Base-by-base conservation (phyloP, 495 filamentous ascomycete species). In the Aspergillus nanangensis region DNA sequence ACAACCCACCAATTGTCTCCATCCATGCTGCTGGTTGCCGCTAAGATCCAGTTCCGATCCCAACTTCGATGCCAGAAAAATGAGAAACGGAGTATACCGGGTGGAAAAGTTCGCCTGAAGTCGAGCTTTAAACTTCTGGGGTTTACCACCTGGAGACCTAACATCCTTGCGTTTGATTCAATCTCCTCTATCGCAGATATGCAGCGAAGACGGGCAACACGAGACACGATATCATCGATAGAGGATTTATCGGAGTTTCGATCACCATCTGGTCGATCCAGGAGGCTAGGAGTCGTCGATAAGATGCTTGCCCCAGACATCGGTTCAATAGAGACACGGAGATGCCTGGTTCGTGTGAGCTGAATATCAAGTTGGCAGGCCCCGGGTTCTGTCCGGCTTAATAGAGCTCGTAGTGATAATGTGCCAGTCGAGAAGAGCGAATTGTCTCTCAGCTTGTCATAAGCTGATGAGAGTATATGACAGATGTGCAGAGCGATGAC, bases 1-100 rank as follows among this genome's bases (percentile, higher is more conserved):
- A 86, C 62, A 44, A 90, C 64, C 78, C 83, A 91, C 83, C 87
- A 93, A 22, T 66, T 70, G 62, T 93, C 86, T 31, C 87, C 86
- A 52, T 77, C 77, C 62, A 87, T 74, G 61, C 83, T 84, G 54
- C 85, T 75, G 40, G 75, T 84, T 35, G 85, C 75, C 35, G 82
- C 77, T 36, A 87, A 63, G 49, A 81, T 74, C 87, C 87, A 93
- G 44, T 78, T 71, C 22, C 73, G 63, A 13, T 69, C 64, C 83
- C 87, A 92, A 8, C 74, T 65, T 25, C 55, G 61, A 48, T 81
- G 79, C 45, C 70, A 73, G 50, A 92, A 77, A 71, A 87, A 90
- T 8, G 78, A 61, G 24, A 78, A 69, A 15, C 81, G 75, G 44
- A 78, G 62, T 9, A 74, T 70, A 41, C 79, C 79, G n/a, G 71